Evolutionary conservation across 352 stramenopile genomes (phyloP).

Genomic region (Phytophthora citrophthora): DNA sequence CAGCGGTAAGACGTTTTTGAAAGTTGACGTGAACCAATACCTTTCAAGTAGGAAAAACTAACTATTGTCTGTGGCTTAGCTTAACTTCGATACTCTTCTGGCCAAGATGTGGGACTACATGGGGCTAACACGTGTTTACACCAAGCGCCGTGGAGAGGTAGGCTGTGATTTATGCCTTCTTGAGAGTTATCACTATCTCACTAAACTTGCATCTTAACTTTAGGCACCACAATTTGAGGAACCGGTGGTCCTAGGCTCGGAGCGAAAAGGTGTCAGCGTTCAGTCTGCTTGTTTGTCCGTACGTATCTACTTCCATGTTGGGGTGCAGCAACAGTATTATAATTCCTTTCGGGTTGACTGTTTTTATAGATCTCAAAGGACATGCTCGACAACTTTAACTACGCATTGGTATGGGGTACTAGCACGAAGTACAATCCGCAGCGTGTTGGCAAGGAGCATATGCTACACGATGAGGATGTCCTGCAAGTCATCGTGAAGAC

Average conservation of each 20-base stretch:
- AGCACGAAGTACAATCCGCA: slow-evolving; percentile 99
- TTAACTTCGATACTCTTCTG: slow-evolving; percentile 97
- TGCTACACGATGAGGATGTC: slow-evolving; percentile 98
- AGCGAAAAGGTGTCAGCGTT: slow-evolving; percentile 83
- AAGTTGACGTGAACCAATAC: background rate
- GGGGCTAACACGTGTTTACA: slow-evolving; percentile 90
- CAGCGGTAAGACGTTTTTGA: slow-evolving; percentile 51
- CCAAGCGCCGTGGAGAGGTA: slow-evolving; percentile 86
- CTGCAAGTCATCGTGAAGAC: slow-evolving; percentile 99
- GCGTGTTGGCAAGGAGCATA: slow-evolving; percentile 94
- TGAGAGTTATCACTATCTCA: too few species aligned
- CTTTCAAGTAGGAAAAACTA: background rate
- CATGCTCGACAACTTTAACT: slow-evolving; percentile 97
- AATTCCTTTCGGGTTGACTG: background rate
- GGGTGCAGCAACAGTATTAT: background rate
- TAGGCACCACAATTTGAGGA: slow-evolving; percentile 79
- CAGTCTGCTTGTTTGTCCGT: slow-evolving; percentile 87
- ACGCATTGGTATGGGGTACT: slow-evolving; percentile 97
- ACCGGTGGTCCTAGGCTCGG: slow-evolving; percentile 84
- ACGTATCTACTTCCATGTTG: slow-evolving; percentile 24
- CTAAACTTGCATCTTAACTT: background rate
- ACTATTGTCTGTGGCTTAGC: slow-evolving; percentile 55
- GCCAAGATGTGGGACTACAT: slow-evolving; percentile 93
- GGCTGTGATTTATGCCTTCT: background rate
- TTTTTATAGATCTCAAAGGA: slow-evolving; percentile 86